Conservation (phyloP, 352 stramenopile species). For the Pythium plurisporium region DNA sequence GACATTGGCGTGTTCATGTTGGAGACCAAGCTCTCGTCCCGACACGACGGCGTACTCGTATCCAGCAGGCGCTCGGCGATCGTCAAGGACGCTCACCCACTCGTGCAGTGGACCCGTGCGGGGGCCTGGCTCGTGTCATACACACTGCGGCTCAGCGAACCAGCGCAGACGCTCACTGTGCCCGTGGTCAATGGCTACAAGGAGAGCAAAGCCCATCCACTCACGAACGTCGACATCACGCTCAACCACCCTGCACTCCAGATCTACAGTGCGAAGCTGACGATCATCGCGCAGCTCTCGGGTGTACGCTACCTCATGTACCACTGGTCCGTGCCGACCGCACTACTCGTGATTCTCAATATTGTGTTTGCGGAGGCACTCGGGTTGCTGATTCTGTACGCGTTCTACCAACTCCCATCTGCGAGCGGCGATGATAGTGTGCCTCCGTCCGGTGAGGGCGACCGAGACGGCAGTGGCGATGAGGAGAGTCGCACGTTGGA, state of each 20-base stretch:
- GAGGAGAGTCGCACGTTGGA: constrained; percentile 14
- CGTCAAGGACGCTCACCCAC: constrained; percentile 52
- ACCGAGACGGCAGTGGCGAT: neutral
- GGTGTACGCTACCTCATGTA: constrained; percentile 85
- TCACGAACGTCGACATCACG: constrained; percentile 45
- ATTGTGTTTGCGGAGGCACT: constrained; percentile 71
- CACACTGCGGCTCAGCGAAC: constrained; percentile 48
- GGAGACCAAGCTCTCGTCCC: constrained; percentile 35
- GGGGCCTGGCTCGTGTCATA: constrained; percentile 49
- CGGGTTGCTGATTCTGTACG: constrained; percentile 59
- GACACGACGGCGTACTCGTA: constrained; percentile 30
- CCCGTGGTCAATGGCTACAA: constrained; percentile 65
- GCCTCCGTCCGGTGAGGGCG: neutral
- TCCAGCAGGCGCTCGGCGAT: constrained; percentile 53
- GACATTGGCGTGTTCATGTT: constrained; percentile 82
- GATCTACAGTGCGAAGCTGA: constrained; percentile 68
- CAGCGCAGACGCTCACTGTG: constrained; percentile 45
- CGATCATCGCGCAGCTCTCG: constrained; percentile 76
- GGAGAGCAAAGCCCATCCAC: constrained; percentile 46
- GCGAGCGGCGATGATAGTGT: neutral
- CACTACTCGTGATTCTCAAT: constrained; percentile 69
- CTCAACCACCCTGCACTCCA: constrained; percentile 71
- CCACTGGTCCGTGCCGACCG: constrained; percentile 73
- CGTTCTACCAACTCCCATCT: constrained; percentile 49
- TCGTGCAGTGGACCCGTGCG: constrained; percentile 50